Evolutionary conservation across 2,329 filamentous ascomycete species (phyloP).

Genomic region (Paecilomyces niveus): DNA sequence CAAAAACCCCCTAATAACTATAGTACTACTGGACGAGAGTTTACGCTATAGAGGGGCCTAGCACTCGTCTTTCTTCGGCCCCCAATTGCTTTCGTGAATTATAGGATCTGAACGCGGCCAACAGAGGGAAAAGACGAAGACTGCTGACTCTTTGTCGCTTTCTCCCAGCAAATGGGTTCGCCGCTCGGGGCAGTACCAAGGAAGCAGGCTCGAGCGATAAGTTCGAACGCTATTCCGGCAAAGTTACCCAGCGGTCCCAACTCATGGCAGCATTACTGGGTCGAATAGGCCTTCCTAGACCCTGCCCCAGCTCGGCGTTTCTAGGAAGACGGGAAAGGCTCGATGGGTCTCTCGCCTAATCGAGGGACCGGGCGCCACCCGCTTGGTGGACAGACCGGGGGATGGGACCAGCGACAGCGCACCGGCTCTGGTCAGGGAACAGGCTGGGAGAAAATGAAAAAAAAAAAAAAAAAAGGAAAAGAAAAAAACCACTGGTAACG

Average conservation of each 20-base stretch:
- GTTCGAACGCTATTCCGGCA: background rate
- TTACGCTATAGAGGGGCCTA: background rate
- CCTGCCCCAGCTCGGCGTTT: slow-evolving; percentile 10
- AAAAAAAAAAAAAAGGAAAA: too few relatives aligned
- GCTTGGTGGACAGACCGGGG: background rate
- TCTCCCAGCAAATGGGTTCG: background rate
- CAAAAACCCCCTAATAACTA: background rate
- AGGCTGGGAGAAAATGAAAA: background rate
- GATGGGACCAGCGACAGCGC: background rate
- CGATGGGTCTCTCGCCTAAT: slow-evolving; percentile 22
- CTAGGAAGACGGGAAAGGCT: slow-evolving; percentile 20
- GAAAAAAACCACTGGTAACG: background rate
- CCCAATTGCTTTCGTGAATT: background rate
- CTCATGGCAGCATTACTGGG: background rate
- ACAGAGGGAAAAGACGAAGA: background rate
- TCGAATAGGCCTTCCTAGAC: slow-evolving; percentile 12
- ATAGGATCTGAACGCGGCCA: background rate
- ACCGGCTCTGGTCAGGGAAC: background rate
- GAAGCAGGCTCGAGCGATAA: background rate
- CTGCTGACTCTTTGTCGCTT: background rate
- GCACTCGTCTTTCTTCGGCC: background rate
- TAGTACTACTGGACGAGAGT: background rate
- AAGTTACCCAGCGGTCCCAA: background rate
- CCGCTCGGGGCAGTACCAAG: background rate
- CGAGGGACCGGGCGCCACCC: slow-evolving; percentile 1